phyloP scores from a whole-genome alignment of 1,139 yeast species.

The Pichia sp. region DNA sequence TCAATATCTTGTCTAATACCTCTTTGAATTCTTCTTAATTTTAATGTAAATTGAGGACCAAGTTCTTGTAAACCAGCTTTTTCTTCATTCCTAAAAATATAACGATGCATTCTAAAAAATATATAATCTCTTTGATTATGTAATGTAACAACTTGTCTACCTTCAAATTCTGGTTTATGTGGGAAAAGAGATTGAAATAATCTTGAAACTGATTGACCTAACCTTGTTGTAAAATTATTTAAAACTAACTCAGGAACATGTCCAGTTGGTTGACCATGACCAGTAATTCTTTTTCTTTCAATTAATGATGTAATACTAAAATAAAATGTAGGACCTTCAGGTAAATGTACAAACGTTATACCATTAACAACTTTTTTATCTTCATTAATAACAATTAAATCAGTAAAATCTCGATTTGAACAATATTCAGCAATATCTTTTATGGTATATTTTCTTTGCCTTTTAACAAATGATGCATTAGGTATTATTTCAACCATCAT shows the following conservation, averaged over 20 bases:
- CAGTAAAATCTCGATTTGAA: constrained; percentile 76
- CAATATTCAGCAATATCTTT: constrained; percentile 82
- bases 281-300: constrained; percentile 67
- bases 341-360: constrained; percentile 83
- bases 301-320: constrained; percentile 77
- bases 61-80: constrained; percentile 91
- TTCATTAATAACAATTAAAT: constrained; percentile 82
- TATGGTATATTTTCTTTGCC: constrained; percentile 78
- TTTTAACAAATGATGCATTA: constrained; percentile 74
- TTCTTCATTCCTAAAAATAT: constrained; percentile 81
- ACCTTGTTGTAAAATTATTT: constrained; percentile 84
- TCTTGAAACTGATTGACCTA: constrained; percentile 90
- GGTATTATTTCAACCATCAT: constrained; percentile 80
- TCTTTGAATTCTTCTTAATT: constrained; percentile 79
- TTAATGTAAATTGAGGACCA: constrained; percentile 93
- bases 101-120: constrained; percentile 91
- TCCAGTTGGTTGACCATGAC: constrained; percentile 86
- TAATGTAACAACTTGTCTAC: constrained; percentile 89
- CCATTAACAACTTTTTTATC: constrained; percentile 91
- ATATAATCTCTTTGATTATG: constrained; percentile 95
- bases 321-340: constrained; percentile 92
- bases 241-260: constrained; percentile 88
- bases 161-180: constrained; percentile 85
- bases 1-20: constrained; percentile 88
- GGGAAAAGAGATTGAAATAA: constrained; percentile 90